Percentiles rank a stretch among this genome's conserved stretches.
phyloP scores from a whole-genome alignment of 1,284 basidiomycete genomes.

The Ceratobasidium sp. region DNA sequence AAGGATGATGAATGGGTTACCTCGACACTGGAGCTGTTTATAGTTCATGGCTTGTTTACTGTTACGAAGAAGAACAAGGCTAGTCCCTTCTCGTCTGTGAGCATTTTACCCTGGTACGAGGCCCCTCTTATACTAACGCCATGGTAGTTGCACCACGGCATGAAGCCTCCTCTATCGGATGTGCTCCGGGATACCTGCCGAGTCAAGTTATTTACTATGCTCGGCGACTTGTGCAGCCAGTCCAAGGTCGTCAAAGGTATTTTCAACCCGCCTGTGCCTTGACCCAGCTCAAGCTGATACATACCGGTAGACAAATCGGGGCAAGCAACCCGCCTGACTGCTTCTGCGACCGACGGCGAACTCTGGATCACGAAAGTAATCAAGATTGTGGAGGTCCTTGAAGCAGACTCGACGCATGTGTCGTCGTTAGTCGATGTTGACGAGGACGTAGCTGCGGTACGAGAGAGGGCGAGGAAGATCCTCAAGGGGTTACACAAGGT shows the following conservation, averaged over 20 bases:
- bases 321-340: slow-evolving; percentile 52
- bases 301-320: slow-evolving; percentile 25
- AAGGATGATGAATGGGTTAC: slow-evolving; percentile 82
- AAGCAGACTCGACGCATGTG: slow-evolving; percentile 75
- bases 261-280: background rate
- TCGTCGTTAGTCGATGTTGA: slow-evolving; percentile 62
- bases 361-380: slow-evolving; percentile 82
- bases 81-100: slow-evolving; percentile 64
- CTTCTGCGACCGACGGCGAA: slow-evolving; percentile 71
- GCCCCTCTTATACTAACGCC: background rate
- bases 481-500: slow-evolving; percentile 56
- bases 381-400: slow-evolving; percentile 63
- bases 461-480: slow-evolving; percentile 57
- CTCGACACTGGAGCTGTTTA: slow-evolving; percentile 80
- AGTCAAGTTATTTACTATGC: slow-evolving; percentile 70
- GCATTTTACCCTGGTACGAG: background rate
- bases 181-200: slow-evolving; percentile 70
- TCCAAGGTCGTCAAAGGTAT: slow-evolving; percentile 60
- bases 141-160: slow-evolving; percentile 63
- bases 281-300: slow-evolving; percentile 23
- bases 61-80: slow-evolving; percentile 76
- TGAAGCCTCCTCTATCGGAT: slow-evolving; percentile 76
- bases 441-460: slow-evolving; percentile 61
- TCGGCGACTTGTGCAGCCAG: slow-evolving; percentile 77
- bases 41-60: slow-evolving; percentile 81